A percentile compares a stretch with the other conserved stretches of the same genome.
Conservation (phyloP, 495 filamentous ascomycete genomes). For the Cairneyella variabilis region DNA sequence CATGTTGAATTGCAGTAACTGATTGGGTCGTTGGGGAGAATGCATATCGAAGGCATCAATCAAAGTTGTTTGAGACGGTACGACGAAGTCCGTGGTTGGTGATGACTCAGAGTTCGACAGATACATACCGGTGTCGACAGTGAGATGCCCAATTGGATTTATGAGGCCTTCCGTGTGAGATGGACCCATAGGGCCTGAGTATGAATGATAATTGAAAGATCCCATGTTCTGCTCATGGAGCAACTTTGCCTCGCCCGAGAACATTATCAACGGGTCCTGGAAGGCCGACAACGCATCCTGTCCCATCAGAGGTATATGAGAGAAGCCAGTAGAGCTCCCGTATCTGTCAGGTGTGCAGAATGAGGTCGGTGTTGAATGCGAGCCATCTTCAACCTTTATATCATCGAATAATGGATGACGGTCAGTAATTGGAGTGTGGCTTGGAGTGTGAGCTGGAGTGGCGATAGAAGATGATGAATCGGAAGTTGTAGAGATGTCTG, state of each 20-base stretch:
- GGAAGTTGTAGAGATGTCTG: no score
- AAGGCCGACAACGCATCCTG: slow-evolving; percentile 2
- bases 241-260: neutral
- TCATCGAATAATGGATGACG: neutral
- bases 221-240: neutral
- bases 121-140: no score
- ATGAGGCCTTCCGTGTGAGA: no score
- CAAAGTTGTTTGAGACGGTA: slow-evolving; percentile 23
- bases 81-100: slow-evolving; percentile 15
- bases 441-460: neutral
- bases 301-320: neutral
- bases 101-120: no score
- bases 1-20: neutral
- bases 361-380: neutral
- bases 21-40: neutral
- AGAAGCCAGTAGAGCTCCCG: neutral
- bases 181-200: neutral
- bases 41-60: slow-evolving; percentile 9
- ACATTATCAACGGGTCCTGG: neutral
- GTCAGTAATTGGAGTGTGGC: no score
- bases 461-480: slow-evolving; percentile 2
- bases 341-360: neutral
- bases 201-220: neutral
- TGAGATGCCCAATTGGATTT: no score
- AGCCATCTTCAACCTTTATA: slow-evolving; percentile 1